A percentile compares a stretch with the other conserved stretches of the same genome.
Evolutionary conservation across 768 basidiomycete genomes (phyloP).

Genomic region (Kwoniella newhampshirensis): DNA sequence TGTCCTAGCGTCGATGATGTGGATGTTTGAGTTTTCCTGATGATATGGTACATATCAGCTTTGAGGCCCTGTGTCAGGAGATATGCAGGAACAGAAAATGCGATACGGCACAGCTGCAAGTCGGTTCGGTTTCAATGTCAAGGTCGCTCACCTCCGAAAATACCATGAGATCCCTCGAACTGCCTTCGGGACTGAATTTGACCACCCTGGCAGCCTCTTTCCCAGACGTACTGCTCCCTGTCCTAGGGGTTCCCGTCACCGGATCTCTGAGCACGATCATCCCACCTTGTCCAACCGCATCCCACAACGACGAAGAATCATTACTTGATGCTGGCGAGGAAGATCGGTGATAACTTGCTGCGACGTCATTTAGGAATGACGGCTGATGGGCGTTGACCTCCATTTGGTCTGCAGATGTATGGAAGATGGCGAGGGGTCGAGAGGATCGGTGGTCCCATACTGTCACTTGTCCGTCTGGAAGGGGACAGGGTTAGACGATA

Average conservation of each 20-base stretch:
- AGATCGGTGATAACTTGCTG: constrained; percentile 4
- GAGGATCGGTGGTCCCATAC: constrained; percentile 53
- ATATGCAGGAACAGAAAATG: not conserved
- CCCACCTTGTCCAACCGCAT: constrained; percentile 12
- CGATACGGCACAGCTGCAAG: too few species aligned
- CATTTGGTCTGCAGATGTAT: constrained; percentile 26
- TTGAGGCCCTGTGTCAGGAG: not conserved
- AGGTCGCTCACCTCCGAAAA: constrained; percentile 76
- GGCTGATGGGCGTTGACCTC: not conserved
- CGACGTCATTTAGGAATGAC: constrained; percentile 28
- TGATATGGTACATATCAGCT: not conserved
- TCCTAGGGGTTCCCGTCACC: constrained; percentile 30
- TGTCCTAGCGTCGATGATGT: constrained; percentile 81
- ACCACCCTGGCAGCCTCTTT: constrained; percentile 80
- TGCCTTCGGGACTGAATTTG: constrained; percentile 72
- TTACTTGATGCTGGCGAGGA: constrained; percentile 10
- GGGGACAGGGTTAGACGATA: constrained; percentile 2
- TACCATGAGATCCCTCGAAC: constrained; percentile 72
- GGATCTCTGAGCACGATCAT: constrained; percentile 32
- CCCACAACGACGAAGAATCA: constrained; percentile 4
- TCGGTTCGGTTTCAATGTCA: not conserved
- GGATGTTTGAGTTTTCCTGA: constrained; percentile 77
- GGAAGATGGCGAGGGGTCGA: constrained; percentile 46
- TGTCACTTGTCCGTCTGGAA: constrained; percentile 50
- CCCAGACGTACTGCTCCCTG: constrained; percentile 33